A percentile compares a stretch with the other conserved stretches of the same genome.
Conservation (phyloP, 176 grass and related monocot genomes). For the Cenchrus fungigraminus region DNA sequence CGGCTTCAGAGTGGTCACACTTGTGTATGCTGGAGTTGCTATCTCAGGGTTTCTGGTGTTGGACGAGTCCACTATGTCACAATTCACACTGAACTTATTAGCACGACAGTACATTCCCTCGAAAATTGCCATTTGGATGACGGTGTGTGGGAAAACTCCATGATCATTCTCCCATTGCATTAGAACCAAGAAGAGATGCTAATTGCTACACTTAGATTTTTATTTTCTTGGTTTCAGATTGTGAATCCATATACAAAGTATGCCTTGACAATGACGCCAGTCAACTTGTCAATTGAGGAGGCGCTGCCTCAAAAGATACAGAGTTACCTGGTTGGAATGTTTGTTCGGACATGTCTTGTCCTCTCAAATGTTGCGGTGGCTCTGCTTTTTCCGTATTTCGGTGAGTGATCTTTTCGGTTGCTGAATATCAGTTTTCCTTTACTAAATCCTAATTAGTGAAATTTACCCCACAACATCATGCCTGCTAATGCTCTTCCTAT, state of each 20-base stretch:
- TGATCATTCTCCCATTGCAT: neutral
- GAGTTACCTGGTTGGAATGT: slow-evolving; percentile 55
- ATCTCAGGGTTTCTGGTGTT: too few relatives aligned
- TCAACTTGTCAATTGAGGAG: slow-evolving; percentile 70
- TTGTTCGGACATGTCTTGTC: slow-evolving; percentile 68
- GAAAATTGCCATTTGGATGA: slow-evolving; percentile 80
- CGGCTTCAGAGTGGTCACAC: too few relatives aligned
- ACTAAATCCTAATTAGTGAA: neutral
- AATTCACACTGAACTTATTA: too few relatives aligned
- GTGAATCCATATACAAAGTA: slow-evolving; percentile 79
- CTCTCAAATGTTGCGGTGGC: slow-evolving; percentile 60
- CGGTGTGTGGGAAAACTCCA: slow-evolving; percentile 42
- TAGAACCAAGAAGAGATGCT: neutral
- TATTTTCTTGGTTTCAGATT: slow-evolving; percentile 44
- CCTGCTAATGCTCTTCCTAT: slow-evolving; percentile 13
- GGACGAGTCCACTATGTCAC: too few relatives aligned
- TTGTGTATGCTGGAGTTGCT: too few relatives aligned
- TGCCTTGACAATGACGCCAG: slow-evolving; percentile 75
- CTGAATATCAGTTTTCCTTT: neutral
- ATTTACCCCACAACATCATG: neutral
- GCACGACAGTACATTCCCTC: neutral
- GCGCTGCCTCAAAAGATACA: slow-evolving; percentile 52
- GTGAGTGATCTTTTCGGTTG: slow-evolving; percentile 40
- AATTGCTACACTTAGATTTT: neutral
- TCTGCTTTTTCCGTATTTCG: slow-evolving; percentile 72